Evolutionary conservation across 371 early-diverging fungal genomes (phyloP), one percentile per base, ranked within the genome.

Genomic region (Actinomucor elegans): DNA sequence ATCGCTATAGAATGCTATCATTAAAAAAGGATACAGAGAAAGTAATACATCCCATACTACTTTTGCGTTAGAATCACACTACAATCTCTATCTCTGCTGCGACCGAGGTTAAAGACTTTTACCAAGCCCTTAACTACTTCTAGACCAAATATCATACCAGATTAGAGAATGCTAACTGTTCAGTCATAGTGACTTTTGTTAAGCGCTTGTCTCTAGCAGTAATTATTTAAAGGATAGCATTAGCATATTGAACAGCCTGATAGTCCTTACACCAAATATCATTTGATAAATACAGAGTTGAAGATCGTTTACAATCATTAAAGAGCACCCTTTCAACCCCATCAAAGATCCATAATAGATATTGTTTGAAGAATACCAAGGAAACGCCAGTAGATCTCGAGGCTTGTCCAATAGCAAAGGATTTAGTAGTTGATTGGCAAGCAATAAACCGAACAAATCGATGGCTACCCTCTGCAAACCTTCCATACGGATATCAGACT

Each of bases 151-250:
- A n/a, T n/a, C n/a, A n/a, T n/a, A n/a, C n/a, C n/a, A n/a, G n/a
- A n/a, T n/a, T n/a, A n/a, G n/a, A n/a, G n/a, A n/a, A n/a, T n/a
- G n/a, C n/a, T n/a, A n/a, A n/a, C n/a, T n/a, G n/a, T n/a, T n/a
- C n/a, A n/a, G n/a, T n/a, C n/a, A n/a, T n/a, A n/a, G n/a, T n/a
- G n/a, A n/a, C n/a, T n/a, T n/a, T n/a, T n/a, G n/a, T n/a, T n/a
- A n/a, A n/a, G n/a, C n/a, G n/a, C n/a, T n/a, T n/a, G n/a, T n/a
- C n/a, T n/a, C n/a, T n/a, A n/a, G 17, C 8, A 24, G n/a, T 1
- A n/a, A 12, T 32, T 54, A 54, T 47, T 47, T 54, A 14, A 47
- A 37, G 11, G 55, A 36, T 5, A 54, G n/a, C n/a, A 46, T 46
- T 0, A 47, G 55, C 31, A n/a, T 27, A 54, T 54, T 37, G 11